These are phyloP conservation scores for Cercospora berteroae DNA, from an alignment of 2,329 filamentous ascomycete species.

Conservation along the genomic window DNA sequence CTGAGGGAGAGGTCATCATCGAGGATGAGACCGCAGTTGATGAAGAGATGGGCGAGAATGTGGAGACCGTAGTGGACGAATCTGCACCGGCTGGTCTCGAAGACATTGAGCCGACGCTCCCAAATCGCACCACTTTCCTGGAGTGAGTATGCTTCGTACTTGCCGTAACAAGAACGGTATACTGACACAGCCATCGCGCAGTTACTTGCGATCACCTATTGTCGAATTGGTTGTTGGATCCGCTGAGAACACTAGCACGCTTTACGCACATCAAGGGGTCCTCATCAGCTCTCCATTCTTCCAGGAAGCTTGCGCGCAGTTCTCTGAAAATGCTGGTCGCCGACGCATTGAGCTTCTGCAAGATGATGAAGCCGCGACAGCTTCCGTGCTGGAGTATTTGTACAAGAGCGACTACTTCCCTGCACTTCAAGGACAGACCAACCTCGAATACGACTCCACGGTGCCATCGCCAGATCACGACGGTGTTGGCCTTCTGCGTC, in stretches of 20 bases:
- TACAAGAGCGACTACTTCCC: conserved; percentile 89
- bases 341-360: conserved; percentile 66
- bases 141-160: conserved; percentile 39
- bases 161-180: background rate
- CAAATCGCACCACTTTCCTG: conserved; percentile 46
- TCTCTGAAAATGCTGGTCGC: conserved; percentile 56
- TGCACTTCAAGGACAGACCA: conserved; percentile 55
- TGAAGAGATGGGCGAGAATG: conserved; percentile 50
- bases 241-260: conserved; percentile 58
- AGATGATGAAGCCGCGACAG: conserved; percentile 70
- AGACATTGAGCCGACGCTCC: conserved; percentile 44
- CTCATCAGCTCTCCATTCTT: conserved; percentile 75
- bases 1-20: conserved; percentile 34
- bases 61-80: conserved; percentile 34
- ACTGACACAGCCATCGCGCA: conserved; percentile 25
- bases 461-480: conserved; percentile 68
- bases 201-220: conserved; percentile 51
- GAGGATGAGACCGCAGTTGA: conserved; percentile 44
- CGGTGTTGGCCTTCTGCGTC: conserved; percentile 81
- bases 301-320: conserved; percentile 59
- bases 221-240: conserved; percentile 48
- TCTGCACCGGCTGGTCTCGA: conserved; percentile 41
- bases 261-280: conserved; percentile 78
- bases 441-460: conserved; percentile 67
- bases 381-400: conserved; percentile 77